These are phyloP conservation scores for Chalciporus piperatus DNA, from an alignment of 768 basidiomycete species.

Conservation along the genomic window DNA sequence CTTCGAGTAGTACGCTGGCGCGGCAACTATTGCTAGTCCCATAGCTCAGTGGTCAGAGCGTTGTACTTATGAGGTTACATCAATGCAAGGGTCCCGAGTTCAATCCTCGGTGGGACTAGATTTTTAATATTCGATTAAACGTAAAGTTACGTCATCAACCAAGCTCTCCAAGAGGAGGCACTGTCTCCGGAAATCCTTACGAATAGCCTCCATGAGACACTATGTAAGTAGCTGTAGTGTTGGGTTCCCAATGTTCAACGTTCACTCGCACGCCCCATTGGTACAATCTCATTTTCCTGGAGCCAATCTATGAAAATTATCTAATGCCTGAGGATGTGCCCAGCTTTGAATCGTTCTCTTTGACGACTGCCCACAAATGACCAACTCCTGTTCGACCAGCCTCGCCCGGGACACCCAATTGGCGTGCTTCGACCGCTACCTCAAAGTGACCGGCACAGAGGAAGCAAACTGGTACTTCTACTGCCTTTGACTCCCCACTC, in stretches of 20 bases:
- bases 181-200: no score
- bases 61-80: conserved; percentile 59
- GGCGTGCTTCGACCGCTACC: conserved; percentile 37
- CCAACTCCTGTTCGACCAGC: conserved; percentile 22
- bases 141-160: no score
- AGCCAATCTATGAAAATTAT: not conserved
- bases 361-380: conserved; percentile 14
- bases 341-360: conserved; percentile 6
- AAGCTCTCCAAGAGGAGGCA: no score
- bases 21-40: conserved; percentile 32
- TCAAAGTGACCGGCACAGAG: conserved; percentile 67
- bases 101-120: conserved; percentile 61
- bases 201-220: no score
- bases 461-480: conserved; percentile 67
- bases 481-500: conserved; percentile 47
- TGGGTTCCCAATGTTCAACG: no score
- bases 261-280: no score
- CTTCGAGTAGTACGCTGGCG: not conserved
- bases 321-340: not conserved
- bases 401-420: conserved; percentile 18
- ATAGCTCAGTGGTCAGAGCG: conserved; percentile 64
- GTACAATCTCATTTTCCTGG: no score
- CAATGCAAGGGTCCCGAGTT: conserved; percentile 63
- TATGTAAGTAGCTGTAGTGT: no score
- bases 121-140: no score